phyloP scores from a whole-genome alignment of 1,139 yeast genomes.

The Geotrichum macrosporum region DNA sequence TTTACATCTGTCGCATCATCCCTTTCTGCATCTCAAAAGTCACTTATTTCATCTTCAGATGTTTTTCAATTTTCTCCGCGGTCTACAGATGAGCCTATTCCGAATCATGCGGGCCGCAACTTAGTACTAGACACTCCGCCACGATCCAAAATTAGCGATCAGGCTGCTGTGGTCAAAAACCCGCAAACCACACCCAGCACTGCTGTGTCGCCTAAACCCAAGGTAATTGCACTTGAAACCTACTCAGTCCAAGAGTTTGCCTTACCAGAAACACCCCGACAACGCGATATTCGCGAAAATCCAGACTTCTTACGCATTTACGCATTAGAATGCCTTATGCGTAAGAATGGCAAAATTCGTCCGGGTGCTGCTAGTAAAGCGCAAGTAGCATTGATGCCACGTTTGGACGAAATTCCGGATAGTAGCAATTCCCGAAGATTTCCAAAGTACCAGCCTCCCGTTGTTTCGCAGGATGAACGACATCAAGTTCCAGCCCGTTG shows the following conservation, averaged over 20 bases:
- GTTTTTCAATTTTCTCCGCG: slow-evolving; percentile 33
- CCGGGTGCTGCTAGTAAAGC: slow-evolving; percentile 27
- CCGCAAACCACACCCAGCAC: slow-evolving; percentile 24
- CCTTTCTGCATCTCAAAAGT: slow-evolving; percentile 30
- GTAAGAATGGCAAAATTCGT: slow-evolving; percentile 34
- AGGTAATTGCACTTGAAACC: slow-evolving; percentile 15
- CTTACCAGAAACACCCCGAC: slow-evolving; percentile 7
- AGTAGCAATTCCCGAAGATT: neutral
- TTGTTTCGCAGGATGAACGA: neutral
- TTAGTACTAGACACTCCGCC: neutral
- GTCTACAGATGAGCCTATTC: slow-evolving; percentile 34
- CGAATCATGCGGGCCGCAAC: slow-evolving; percentile 12
- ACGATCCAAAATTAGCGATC: neutral
- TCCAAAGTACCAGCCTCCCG: neutral
- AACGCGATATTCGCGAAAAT: slow-evolving; percentile 30
- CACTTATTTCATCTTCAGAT: slow-evolving; percentile 23
- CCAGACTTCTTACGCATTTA: slow-evolving; percentile 37
- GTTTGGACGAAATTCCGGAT: neutral
- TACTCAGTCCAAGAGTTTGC: slow-evolving; percentile 16
- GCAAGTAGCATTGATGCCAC: slow-evolving; percentile 9
- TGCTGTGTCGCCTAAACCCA: neutral
- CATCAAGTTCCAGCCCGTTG: neutral
- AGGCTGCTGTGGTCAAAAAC: neutral
- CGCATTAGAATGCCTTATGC: slow-evolving; percentile 38
- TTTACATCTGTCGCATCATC: slow-evolving; percentile 30